Evolutionary conservation across 2,329 filamentous ascomycete species (phyloP), one percentile per base, ranked within the genome.

Genomic region (Diaporthe capsici): DNA sequence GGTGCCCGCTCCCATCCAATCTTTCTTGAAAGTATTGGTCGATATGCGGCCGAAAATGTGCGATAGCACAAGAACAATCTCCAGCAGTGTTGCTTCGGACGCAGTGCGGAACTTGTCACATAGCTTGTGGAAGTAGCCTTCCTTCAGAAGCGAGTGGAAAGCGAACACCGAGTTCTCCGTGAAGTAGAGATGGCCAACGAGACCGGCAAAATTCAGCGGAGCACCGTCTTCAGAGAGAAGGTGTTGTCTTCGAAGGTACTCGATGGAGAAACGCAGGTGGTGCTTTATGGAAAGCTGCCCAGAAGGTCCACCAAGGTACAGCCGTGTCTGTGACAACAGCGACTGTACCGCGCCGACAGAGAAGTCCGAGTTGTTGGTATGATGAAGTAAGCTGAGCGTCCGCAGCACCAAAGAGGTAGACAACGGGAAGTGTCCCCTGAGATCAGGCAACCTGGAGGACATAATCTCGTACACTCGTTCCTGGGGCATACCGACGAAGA

Each of bases 191-290:
- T 95, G 93, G 0, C 91, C 90, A 0, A 95, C 89, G 4, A 91
- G 87, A 0, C 92, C 91, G 0, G 94, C 90, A 80, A 96, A 95
- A 81, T 96, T 94, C 17, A 95, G 84, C 0, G 94, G 93, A 1
- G 83, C 85, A 61, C 94, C 94, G 1, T 84, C 81, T 0, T 85
- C 82, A 4, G 90, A 91, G 12, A 96, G 85, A 0, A 96, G 88
- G 58, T 90, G 86, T 78, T 95, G 92, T 49, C 92, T 87, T 28
- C 93, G 89, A 0, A 96, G 87, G 79, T 95, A 96, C 78, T 96
- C 94, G 60, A 96, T 94, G 0, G 94, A 95, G 82, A 96, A 96
- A 4, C 94, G 90, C 9, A 96, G 83, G 80, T 96, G 94, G 81
- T 96, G 94, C 71, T 94, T 88, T 1, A 95, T 91, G 2, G 93